These are phyloP conservation scores for Dendrobium huoshanense DNA, from an alignment of 106 monocot genomes.

Conservation along the genomic window DNA sequence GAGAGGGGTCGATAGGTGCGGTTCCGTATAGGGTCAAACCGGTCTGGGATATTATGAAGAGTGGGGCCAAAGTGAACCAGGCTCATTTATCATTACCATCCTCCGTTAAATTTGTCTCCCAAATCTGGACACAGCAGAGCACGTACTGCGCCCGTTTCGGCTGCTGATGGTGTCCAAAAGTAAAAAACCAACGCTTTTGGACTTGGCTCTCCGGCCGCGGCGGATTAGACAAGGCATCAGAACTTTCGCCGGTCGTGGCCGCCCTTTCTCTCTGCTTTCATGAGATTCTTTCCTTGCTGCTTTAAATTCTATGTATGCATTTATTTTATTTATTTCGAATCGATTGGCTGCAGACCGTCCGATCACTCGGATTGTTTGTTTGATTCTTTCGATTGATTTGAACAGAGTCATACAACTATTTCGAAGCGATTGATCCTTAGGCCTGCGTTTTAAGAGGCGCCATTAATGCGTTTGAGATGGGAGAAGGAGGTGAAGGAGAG, in stretches of 20 bases:
- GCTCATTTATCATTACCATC: background rate
- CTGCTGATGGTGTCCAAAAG: background rate
- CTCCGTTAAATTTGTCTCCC: constrained; percentile 3
- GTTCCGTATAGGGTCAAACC: background rate
- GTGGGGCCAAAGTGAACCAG: background rate
- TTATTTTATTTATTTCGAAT: background rate
- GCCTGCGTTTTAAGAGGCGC: background rate
- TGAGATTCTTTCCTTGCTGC: background rate
- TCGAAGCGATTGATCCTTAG: background rate
- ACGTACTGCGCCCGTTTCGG: background rate
- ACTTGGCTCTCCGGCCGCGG: background rate
- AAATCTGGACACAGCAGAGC: constrained; percentile 5
- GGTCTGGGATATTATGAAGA: background rate
- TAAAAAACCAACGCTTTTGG: background rate
- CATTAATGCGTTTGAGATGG: background rate
- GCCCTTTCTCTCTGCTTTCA: background rate
- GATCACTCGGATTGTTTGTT: background rate
- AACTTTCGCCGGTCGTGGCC: background rate
- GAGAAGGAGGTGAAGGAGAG: background rate
- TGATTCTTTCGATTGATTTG: background rate
- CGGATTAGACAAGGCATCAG: constrained; percentile 3
- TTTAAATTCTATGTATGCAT: background rate
- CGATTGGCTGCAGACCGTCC: constrained; percentile 1
- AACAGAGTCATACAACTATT: background rate
- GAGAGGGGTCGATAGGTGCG: too few relatives aligned